Evolutionary conservation across 208 protist genomes (phyloP), one percentile per base, ranked within the genome.

Genomic region (Leishmania mexicana): DNA sequence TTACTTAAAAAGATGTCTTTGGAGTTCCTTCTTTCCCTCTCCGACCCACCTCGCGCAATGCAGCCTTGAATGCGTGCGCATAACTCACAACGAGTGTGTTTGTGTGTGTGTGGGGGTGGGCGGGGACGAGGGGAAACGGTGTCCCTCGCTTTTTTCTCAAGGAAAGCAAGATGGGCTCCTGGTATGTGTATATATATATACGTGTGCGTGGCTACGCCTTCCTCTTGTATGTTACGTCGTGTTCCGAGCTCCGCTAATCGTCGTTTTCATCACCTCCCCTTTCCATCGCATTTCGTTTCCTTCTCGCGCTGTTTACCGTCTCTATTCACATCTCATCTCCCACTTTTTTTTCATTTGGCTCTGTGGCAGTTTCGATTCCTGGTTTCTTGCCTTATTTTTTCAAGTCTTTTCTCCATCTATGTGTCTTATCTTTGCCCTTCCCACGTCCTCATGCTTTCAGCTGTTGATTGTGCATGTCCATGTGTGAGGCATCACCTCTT

Each of bases 201-300:
- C 51, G 40, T 19, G 40, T 35, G 31, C 10, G 68, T 31, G 54
- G 35, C 3, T 81, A 45, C 62, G n/a, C 28, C 31, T 74, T 74
- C 31, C n/a, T 74, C 31, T 15, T 74, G 57, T 67, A 47, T 38
- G 53, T 40, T 17, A 17, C n/a, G 19, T 49, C 57, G 40, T 58
- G 49, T 68, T 54, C 28, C 13, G 17, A 47, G 47, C 47, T 40
- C 42, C 60, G 40, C 75, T 78, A 53, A 45, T 83, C 57, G 17
- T 78, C 73, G 31, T 47, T 83, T 64, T 86, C 15, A 53, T 86
- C 70, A 40, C 31, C 13, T 57, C 38, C 72, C 45, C 62, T 38
- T 70, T 13, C 65, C 45, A 57, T 76, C 31, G 31, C 11, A 60
- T 60, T 76, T 76, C 21, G 45, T 67, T 40, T 62, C 67, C 13